Evolutionary conservation across 164 flowering plant species (phyloP), one percentile per base, ranked within the genome.

Genomic region (Nelumbo lutea): DNA sequence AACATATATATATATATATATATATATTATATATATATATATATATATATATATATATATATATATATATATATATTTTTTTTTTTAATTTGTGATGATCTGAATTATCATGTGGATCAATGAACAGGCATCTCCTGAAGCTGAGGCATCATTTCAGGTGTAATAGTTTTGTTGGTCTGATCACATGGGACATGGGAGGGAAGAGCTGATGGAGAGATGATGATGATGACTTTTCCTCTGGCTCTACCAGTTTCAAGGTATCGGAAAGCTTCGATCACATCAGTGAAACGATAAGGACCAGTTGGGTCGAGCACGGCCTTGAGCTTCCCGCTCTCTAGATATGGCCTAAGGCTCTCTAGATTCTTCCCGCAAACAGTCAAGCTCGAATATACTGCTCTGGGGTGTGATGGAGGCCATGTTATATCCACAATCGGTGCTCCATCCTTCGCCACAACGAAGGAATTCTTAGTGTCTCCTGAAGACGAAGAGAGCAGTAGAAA

Each of bases 221-320:
- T 77, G 48, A 81, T 63, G 56, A 83, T 79, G 43, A 83, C 84
- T 64, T 81, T 81, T 40, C 86, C 86, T 68, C 72, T 62, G 6
- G 84, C 86, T 72, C 86, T 73, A 42, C 86, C 84, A 5, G 86
- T 79, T 78, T 83, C 86, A 40, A 83, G 57, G 61, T 83, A 73
- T 43, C 75, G 60, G 38, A 83, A 81, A 64, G 83, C 84, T 68
- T 81, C 72, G 41, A 78, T 45, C 45, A 73, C 79, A 57, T 76
- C 70, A 1, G 3, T 40, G 42, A 83, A 83, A 42, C 15, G 9
- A 71, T 79, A 78, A 4, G 82, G 84, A 4, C 83, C 76, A 0
- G 59, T 68, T 0, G 83, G 84, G 72, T 83, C 81, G 3, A 83
- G 68, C 9, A 73, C 59, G 2, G 84, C 74, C 74, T 79, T 79